Conservation (phyloP, 345 rosid genomes). For the Lepidium africanum region DNA sequence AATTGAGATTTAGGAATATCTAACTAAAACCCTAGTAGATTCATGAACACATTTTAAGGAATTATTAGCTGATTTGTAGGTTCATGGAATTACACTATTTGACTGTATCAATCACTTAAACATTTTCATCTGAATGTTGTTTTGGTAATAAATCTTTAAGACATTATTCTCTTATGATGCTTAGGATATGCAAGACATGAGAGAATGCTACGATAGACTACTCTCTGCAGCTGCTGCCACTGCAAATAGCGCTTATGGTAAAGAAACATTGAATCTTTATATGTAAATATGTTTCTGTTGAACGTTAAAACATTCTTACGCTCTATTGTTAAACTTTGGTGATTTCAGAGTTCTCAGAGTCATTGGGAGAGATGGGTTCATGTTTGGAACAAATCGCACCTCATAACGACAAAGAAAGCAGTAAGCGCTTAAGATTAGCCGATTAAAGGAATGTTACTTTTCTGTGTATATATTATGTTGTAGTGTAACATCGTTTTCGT, state of each 20-base stretch:
- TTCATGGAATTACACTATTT: not conserved
- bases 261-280: not conserved
- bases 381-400: slow-evolving; percentile 75
- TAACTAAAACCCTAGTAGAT: not conserved
- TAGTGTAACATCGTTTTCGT: slow-evolving; percentile 9
- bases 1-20: not conserved
- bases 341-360: slow-evolving; percentile 84
- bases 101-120: not conserved
- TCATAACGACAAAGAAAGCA: slow-evolving; percentile 62
- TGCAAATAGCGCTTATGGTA: slow-evolving; percentile 94
- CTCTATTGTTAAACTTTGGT: not conserved
- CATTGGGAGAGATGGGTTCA: slow-evolving; percentile 87
- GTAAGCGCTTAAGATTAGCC: slow-evolving; percentile 32
- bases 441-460: not conserved
- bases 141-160: not conserved
- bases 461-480: not conserved
- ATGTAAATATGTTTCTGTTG: not conserved
- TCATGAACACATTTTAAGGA: not conserved
- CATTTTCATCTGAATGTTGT: not conserved
- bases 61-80: not conserved
- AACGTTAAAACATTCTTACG: not conserved
- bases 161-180: not conserved
- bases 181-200: slow-evolving; percentile 90
- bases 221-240: slow-evolving; percentile 92
- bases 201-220: slow-evolving; percentile 89